Evolutionary conservation across 1,284 basidiomycete species (phyloP).

Genomic region (Chalciporus piperatoides): DNA sequence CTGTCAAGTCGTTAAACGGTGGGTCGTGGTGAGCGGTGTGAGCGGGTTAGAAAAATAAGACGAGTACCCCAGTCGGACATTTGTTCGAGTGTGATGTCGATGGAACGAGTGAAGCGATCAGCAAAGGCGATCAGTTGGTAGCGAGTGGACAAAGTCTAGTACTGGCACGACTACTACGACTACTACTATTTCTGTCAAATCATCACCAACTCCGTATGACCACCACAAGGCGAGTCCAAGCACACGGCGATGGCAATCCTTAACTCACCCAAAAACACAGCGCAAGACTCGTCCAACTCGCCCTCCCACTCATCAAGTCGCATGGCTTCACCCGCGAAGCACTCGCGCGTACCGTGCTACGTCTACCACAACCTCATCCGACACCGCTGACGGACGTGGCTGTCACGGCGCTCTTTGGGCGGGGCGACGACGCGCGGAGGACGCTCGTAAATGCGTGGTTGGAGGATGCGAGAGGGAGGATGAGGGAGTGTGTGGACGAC

Average conservation of each 20-base stretch:
- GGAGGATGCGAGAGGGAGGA: conserved; percentile 54
- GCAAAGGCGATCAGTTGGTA: neutral
- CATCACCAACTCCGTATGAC: too few species aligned
- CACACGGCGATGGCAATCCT: neutral
- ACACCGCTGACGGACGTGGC: conserved; percentile 64
- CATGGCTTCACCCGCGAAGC: conserved; percentile 72
- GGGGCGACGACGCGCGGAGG: conserved; percentile 59
- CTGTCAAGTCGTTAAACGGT: conserved; percentile 7
- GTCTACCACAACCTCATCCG: conserved; percentile 47
- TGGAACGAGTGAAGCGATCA: neutral
- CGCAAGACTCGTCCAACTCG: conserved; percentile 49
- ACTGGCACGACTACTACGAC: too few species aligned
- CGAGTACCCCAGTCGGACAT: conserved; percentile 47
- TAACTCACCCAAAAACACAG: conserved; percentile 12
- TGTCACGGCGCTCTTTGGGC: conserved; percentile 70
- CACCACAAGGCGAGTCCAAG: conserved; percentile 20
- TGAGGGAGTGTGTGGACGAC: conserved; percentile 33
- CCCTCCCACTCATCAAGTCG: conserved; percentile 56
- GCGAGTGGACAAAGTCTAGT: too few species aligned
- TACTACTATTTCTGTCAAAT: conserved; percentile 2
- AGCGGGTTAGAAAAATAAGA: neutral
- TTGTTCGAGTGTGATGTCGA: neutral
- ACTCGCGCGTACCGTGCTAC: conserved; percentile 61
- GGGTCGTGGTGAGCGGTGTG: conserved; percentile 22
- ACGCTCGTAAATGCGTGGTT: conserved; percentile 70